Conservation (phyloP, 768 basidiomycete genomes). For the Cantharellus anzutake region DNA sequence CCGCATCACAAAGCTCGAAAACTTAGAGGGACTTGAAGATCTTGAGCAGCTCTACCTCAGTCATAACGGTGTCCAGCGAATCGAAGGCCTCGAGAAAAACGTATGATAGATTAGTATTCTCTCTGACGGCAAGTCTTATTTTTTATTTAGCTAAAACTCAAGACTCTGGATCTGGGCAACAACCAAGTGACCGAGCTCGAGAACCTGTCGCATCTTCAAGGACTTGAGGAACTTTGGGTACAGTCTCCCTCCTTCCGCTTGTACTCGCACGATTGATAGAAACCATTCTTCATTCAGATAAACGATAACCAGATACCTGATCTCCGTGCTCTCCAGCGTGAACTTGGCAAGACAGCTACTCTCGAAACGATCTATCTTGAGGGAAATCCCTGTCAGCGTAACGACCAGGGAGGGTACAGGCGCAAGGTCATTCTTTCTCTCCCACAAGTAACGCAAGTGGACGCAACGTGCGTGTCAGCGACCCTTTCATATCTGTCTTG, state of each 20-base stretch:
- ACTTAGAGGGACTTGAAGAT: constrained; percentile 45
- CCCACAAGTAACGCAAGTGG: constrained; percentile 83
- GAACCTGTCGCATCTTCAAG: constrained; percentile 54
- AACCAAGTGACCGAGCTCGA: constrained; percentile 71
- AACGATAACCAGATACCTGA: constrained; percentile 73
- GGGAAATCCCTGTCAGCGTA: constrained; percentile 76
- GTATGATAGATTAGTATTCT: constrained; percentile 23
- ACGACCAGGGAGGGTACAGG: constrained; percentile 60
- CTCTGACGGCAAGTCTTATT: background rate
- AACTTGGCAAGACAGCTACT: constrained; percentile 38
- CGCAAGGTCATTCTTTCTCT: constrained; percentile 77
- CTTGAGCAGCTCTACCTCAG: constrained; percentile 86
- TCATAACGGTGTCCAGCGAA: constrained; percentile 70
- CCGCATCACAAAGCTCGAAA: constrained; percentile 74
- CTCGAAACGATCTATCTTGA: constrained; percentile 89
- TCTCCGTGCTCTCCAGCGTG: constrained; percentile 42
- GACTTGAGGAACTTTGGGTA: constrained; percentile 92
- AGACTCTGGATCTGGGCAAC: constrained; percentile 71
- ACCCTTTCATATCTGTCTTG: background rate
- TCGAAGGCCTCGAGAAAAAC: constrained; percentile 77
- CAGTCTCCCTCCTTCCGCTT: constrained; percentile 10
- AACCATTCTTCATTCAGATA: constrained; percentile 30
- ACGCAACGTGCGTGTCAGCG: constrained; percentile 62
- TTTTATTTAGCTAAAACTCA: constrained; percentile 34
- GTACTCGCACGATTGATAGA: background rate